Percentiles rank a stretch among this genome's conserved stretches.
phyloP scores from a whole-genome alignment of 2,329 filamentous ascomycete genomes.

The Epichloe baconii region DNA sequence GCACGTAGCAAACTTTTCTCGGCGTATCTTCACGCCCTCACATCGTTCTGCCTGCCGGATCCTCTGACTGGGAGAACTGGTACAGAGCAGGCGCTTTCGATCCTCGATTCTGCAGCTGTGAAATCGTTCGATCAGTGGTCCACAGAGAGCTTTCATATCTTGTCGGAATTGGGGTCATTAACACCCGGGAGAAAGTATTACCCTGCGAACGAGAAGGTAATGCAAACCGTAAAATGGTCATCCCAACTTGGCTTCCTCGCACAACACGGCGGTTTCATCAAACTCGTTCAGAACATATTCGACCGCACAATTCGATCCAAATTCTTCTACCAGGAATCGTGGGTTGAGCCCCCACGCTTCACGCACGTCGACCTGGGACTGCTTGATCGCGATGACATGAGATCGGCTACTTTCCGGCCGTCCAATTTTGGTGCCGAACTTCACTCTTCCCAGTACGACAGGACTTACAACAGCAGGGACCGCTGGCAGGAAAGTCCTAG shows the following conservation, averaged over 20 bases:
- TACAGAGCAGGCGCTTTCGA: constrained; percentile 37
- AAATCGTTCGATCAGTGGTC: constrained; percentile 23
- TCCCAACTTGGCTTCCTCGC: constrained; percentile 23
- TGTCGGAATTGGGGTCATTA: background rate
- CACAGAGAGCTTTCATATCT: background rate
- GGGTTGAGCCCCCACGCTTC: background rate
- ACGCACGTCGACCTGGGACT: background rate
- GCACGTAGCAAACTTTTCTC: constrained; percentile 38
- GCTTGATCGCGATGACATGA: constrained; percentile 8
- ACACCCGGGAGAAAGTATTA: constrained; percentile 24
- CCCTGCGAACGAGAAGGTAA: constrained; percentile 22
- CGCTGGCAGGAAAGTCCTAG: background rate
- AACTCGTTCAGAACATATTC: background rate
- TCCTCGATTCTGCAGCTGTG: constrained; percentile 34
- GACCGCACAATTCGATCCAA: background rate
- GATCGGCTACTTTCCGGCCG: constrained; percentile 5
- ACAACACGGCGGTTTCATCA: constrained; percentile 31
- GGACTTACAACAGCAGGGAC: constrained; percentile 7
- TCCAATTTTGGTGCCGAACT: constrained; percentile 12
- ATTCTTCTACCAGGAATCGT: constrained; percentile 2
- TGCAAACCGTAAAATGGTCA: constrained; percentile 36
- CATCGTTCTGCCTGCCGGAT: constrained; percentile 38
- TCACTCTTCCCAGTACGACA: constrained; percentile 6
- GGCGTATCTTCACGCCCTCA: constrained; percentile 39
- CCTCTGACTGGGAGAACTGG: constrained; percentile 35